phyloP scores from a whole-genome alignment of 176 grass and related monocot genomes.

The Cenchrus americanus region DNA sequence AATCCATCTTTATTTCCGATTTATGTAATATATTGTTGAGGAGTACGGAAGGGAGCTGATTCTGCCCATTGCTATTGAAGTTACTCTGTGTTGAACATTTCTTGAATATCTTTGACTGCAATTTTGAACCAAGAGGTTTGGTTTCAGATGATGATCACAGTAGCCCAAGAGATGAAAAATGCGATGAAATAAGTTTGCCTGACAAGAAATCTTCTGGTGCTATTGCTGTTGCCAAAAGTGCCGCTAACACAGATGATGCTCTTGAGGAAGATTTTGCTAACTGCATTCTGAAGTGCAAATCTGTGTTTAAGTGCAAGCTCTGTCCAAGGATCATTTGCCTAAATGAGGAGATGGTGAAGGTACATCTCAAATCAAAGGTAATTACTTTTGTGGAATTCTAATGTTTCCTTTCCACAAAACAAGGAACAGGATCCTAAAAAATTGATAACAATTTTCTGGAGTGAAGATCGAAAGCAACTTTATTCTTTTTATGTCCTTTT shows the following conservation, averaged over 20 bases:
- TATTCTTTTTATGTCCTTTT: background rate
- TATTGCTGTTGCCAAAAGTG: conserved; percentile 24
- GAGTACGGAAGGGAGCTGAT: background rate
- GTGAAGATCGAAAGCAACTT: background rate
- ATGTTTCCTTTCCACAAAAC: conserved; percentile 20
- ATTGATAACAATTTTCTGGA: background rate
- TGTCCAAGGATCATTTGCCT: conserved; percentile 90
- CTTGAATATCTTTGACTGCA: background rate
- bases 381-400: conserved; percentile 13
- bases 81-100: background rate
- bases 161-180: conserved; percentile 31
- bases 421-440: background rate
- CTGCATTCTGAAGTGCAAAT: conserved; percentile 86
- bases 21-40: background rate
- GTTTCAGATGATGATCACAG: conserved; percentile 61
- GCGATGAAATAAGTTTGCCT: conserved; percentile 29
- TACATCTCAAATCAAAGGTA: conserved; percentile 95
- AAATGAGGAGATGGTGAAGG: conserved; percentile 73
- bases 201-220: conserved; percentile 40
- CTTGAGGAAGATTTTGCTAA: conserved; percentile 51
- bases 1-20: background rate
- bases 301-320: conserved; percentile 86
- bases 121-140: conserved; percentile 19
- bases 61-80: background rate
- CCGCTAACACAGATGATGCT: conserved; percentile 41